Base-by-base conservation (phyloP, 164 flowering plant genomes). In the Berberis thunbergii region DNA sequence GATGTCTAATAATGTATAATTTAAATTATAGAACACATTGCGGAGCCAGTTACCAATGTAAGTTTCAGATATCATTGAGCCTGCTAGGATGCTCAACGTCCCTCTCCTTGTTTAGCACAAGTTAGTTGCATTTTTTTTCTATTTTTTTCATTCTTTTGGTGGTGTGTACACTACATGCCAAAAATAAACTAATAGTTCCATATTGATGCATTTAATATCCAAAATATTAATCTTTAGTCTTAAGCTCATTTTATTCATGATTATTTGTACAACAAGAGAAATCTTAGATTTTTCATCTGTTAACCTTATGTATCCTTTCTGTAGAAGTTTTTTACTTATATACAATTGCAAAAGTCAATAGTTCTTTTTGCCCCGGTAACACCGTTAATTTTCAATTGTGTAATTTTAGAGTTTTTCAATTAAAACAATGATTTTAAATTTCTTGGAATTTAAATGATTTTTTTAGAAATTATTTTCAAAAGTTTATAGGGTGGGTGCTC, bases 71-170 rank as follows among this genome's bases (percentile, higher is more conserved):
- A 40, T 71, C 78, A 45, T 49, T 86, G 70, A 79, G 60, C 62
- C 76, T 89, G 41, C 95, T 88, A 0, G 93, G 91, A 9, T 87
- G 88, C 75, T 84, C 88, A 3, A 74, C 62, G 60, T 63, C 88
- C 57, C 65, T 92, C 68, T 49, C 80, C 11, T 75, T 92, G 78
- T 81, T 89, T 69, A 95, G 96, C 72, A 84, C 89, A 69, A 96
- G 98, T 91, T 44, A 81, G 78, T 73, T 62, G 66, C 57, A 6
- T 48, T 2, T 2, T 61, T 38, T 54, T 44, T 12, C 26, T 26
- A 26, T 26, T 41, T 60, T 43, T 3, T 7, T 6, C n/a, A 55
- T 4, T 55, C 3, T 39, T n/a, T 1, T 6, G 3, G 38, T 1
- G 41, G 2, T n/a, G 4, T 52, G 7, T 26, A 26, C 26, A 52